Conservation (phyloP, 345 rosid genomes). For the Lepidium africanum region DNA sequence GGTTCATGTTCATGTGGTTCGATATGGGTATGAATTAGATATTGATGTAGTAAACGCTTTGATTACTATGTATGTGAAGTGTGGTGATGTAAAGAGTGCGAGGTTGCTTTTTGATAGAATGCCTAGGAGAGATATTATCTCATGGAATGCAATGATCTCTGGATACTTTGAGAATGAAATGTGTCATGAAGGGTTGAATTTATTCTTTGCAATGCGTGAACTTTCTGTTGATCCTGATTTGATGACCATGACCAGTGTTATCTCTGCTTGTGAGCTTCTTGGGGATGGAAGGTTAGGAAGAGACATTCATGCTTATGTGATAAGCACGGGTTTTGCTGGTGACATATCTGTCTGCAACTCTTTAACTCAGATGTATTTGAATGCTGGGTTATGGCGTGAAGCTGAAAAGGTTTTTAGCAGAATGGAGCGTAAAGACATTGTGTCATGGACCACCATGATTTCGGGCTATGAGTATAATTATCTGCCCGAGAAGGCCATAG, state of each 20-base stretch:
- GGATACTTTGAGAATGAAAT: slow-evolving; percentile 79
- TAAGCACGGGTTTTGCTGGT: slow-evolving; percentile 40
- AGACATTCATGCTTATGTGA: slow-evolving; percentile 53
- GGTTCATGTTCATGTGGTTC: slow-evolving; percentile 74
- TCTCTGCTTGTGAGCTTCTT: slow-evolving; percentile 59
- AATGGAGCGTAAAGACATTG: slow-evolving; percentile 60
- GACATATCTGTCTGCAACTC: slow-evolving; percentile 62
- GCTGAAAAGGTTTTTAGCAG: slow-evolving; percentile 51
- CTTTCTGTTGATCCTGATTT: slow-evolving; percentile 63
- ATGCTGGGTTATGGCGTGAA: slow-evolving; percentile 39
- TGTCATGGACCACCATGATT: slow-evolving; percentile 86
- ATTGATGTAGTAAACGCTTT: slow-evolving; percentile 76
- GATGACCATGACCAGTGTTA: slow-evolving; percentile 83
- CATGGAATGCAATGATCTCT: slow-evolving; percentile 90
- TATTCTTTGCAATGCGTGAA: slow-evolving; percentile 62
- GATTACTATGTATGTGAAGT: slow-evolving; percentile 84
- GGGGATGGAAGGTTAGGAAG: slow-evolving; percentile 55
- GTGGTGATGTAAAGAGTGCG: slow-evolving; percentile 47
- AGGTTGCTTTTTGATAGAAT: slow-evolving; percentile 60
- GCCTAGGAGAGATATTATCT: slow-evolving; percentile 70
- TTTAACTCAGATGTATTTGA: slow-evolving; percentile 61
- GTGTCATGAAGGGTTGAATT: slow-evolving; percentile 52
- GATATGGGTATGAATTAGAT: slow-evolving; percentile 65
- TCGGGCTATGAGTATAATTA: slow-evolving; percentile 55
- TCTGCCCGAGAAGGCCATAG: slow-evolving; percentile 48